Evolutionary conservation across 345 rosid species (phyloP).

Genomic region (Arabidopsis arenosa): DNA sequence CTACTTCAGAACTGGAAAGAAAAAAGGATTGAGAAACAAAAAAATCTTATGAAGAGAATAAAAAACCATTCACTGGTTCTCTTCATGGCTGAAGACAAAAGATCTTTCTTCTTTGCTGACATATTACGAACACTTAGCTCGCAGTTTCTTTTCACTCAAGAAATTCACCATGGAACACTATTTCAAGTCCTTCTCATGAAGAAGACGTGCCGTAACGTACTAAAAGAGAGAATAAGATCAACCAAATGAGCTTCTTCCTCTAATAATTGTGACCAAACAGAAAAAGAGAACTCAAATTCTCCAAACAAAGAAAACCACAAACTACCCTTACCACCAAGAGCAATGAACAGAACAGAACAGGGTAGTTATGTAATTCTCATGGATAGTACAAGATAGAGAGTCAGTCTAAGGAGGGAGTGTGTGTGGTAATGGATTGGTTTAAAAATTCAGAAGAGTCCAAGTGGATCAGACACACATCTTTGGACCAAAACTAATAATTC

Average conservation of each 20-base stretch:
- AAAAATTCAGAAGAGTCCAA: conserved; percentile 25
- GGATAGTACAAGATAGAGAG: conserved; percentile 39
- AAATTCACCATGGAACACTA: conserved; percentile 55
- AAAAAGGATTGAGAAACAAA: conserved; percentile 2
- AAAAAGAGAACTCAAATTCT: conserved; percentile 17
- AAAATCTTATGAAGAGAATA: background rate
- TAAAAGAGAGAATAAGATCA: conserved; percentile 33
- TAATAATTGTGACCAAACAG: conserved; percentile 28
- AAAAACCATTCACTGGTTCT: conserved; percentile 89
- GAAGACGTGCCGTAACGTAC: conserved; percentile 40
- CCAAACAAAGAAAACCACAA: conserved; percentile 33
- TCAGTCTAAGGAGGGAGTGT: conserved; percentile 21
- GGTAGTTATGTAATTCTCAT: conserved; percentile 22
- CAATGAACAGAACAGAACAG: conserved; percentile 23
- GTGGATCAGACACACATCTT: conserved; percentile 38
- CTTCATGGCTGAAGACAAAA: conserved; percentile 82
- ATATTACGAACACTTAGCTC: conserved; percentile 48
- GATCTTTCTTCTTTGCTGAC: conserved; percentile 77
- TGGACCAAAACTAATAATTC: conserved; percentile 35
- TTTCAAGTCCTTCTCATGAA: conserved; percentile 43
- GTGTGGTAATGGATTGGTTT: conserved; percentile 43
- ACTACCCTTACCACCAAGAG: conserved; percentile 30
- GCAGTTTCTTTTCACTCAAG: conserved; percentile 52
- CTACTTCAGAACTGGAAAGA: background rate
- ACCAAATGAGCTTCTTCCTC: conserved; percentile 35